Base-by-base conservation (phyloP, 768 basidiomycete species). In the Tylopilus sp. region DNA sequence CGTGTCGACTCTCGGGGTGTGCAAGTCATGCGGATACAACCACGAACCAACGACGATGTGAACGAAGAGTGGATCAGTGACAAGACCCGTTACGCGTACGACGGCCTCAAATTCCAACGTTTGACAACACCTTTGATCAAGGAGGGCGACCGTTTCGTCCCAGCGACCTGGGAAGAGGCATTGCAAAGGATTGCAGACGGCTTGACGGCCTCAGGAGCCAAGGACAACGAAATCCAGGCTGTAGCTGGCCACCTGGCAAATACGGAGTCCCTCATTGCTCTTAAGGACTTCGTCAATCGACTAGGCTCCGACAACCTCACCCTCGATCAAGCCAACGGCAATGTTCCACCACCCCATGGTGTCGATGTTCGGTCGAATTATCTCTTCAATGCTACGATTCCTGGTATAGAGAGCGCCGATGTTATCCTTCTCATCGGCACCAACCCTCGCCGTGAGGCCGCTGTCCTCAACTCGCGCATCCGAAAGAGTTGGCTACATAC, bases 21-120 rank as follows among this genome's bases (percentile, higher is more conserved):
- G 5, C 84, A 91, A 68, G 95, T 98, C 56, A 98, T 98, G 95
- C 86, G 97, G 44, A 80, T 99, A 59, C 94, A 97, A 65, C 97
- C 97, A 1, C 82, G 89, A 63, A 90, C 91, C 44, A 98, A 98
- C 67, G 97, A 98, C 70, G 91, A 97, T 59, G 86, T 99, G 57
- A 99, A 99, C 69, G 97, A 99, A 75, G 97, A 99, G 70, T 98
- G 97, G 97, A 95, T 99, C 69, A 93, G 81, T 70, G 97, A 99
- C 79, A 99, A 99, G 80, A 94, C 95, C 2, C 89, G 97, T 51
- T 94, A 93, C 69, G 90, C 95, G 1, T 89, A 94, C 69, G 97
- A 99, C 62, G 97, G 97, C 10, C 80, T 99, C 28, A 84, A 83
- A 63, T 95, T 92, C 79, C 97, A 99, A 69, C 88, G 95, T 18